These are phyloP conservation scores for Daphne laureola DNA, from an alignment of 441 rosid species.

Conservation along the genomic window DNA sequence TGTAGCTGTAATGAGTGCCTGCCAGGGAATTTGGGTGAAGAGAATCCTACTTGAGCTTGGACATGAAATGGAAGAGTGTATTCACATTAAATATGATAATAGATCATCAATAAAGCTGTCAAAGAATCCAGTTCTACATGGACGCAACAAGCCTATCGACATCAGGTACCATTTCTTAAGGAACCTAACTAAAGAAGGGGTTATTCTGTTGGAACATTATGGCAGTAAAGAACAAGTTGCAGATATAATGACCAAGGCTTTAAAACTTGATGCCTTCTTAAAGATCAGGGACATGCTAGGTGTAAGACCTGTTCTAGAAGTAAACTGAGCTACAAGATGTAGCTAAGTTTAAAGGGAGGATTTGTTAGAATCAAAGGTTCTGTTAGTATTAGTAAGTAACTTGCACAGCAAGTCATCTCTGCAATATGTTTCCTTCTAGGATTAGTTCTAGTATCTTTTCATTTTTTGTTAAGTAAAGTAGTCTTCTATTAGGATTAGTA, in stretches of 20 bases:
- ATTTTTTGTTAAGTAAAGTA: no score
- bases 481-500: no score
- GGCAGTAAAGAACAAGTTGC: neutral
- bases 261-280: neutral
- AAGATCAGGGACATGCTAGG: neutral
- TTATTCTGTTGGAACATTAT: neutral
- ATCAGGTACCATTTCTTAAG: neutral
- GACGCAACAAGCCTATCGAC: neutral
- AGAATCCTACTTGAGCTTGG: neutral
- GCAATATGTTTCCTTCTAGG: no score
- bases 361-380: constrained; percentile 2
- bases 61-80: neutral
- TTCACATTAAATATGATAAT: neutral
- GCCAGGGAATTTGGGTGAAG: neutral
- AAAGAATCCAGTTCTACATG: no score
- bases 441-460: no score
- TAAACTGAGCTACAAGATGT: neutral
- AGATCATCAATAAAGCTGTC: no score
- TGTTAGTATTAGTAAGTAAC: no score
- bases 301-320: neutral
- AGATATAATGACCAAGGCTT: neutral
- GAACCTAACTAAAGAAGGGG: neutral
- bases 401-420: no score
- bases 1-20: neutral
- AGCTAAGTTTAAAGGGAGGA: neutral